Evolutionary conservation across 2,329 filamentous ascomycete genomes (phyloP).

Genomic region (Xylaria digitata): DNA sequence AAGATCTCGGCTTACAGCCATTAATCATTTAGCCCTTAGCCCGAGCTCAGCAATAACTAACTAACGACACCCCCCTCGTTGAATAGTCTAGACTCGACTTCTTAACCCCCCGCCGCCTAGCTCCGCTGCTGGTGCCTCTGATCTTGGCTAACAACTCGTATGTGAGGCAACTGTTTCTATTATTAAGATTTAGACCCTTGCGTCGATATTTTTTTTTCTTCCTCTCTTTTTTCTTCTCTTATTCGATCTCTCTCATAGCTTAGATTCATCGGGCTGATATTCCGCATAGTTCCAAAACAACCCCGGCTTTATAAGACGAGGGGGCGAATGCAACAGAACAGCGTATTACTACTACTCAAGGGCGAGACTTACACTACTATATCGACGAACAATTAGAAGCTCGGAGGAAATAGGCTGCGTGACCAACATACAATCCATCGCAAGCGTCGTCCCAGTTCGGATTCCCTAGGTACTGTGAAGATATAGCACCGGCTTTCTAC

Average conservation of each 20-base stretch:
- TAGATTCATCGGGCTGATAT: constrained; percentile 14
- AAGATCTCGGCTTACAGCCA: constrained; percentile 24
- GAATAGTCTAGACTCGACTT: constrained; percentile 11
- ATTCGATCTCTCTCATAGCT: constrained; percentile 5
- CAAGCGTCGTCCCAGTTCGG: background rate
- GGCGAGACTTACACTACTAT: background rate
- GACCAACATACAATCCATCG: background rate
- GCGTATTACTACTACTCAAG: background rate
- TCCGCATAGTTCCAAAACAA: constrained; percentile 13
- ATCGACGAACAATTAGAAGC: background rate
- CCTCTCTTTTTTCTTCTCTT: constrained; percentile 6
- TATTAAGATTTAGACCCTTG: constrained; percentile 33
- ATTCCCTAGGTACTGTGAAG: background rate
- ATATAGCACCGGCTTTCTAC: background rate
- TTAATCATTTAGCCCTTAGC: constrained; percentile 13
- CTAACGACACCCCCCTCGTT: constrained; percentile 28
- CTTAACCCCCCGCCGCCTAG: constrained; percentile 30
- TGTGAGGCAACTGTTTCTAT: constrained; percentile 31
- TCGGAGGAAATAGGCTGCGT: background rate
- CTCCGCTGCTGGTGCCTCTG: constrained; percentile 28
- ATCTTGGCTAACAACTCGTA: constrained; percentile 30
- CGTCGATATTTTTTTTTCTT: constrained; percentile 5
- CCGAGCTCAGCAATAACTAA: constrained; percentile 19
- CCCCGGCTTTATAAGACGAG: constrained; percentile 10
- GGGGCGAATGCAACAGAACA: constrained; percentile 11